These are phyloP conservation scores for Schoenoplectus triqueter DNA, from an alignment of 202 grass and related monocot genomes.

Conservation along the genomic window DNA sequence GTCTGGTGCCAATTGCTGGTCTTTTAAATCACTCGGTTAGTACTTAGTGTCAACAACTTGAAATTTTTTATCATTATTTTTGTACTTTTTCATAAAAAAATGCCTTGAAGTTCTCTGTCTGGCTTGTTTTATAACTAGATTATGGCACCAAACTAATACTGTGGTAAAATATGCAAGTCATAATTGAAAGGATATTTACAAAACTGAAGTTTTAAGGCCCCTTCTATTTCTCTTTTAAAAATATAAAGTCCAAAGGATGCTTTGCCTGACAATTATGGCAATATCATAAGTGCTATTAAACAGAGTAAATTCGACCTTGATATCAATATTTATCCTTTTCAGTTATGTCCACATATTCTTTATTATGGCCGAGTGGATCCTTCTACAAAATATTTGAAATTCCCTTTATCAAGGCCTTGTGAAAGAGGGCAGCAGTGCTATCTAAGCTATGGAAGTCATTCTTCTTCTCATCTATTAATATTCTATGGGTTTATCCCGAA, in stretches of 20 bases:
- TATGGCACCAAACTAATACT: neutral
- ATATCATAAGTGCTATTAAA: neutral
- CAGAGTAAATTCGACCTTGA: constrained; percentile 7
- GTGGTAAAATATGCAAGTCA: constrained; percentile 14
- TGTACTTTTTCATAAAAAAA: neutral
- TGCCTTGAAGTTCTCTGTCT: neutral
- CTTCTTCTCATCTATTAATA: constrained; percentile 76
- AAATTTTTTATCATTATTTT: neutral
- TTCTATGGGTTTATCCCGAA: constrained; percentile 95
- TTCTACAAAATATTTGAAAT: constrained; percentile 77
- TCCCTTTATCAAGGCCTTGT: constrained; percentile 81
- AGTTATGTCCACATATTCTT: constrained; percentile 88
- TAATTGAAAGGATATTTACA: neutral
- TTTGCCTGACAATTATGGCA: neutral
- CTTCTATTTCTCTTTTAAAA: constrained; percentile 22
- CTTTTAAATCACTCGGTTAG: constrained; percentile 85
- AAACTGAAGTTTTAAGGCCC: neutral
- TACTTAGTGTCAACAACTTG: constrained; percentile 12
- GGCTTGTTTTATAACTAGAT: constrained; percentile 11
- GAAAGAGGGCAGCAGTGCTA: constrained; percentile 78
- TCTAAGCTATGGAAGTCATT: constrained; percentile 82
- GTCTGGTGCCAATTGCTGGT: constrained; percentile 83
- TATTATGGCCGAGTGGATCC: constrained; percentile 84
- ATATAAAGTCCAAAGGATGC: neutral
- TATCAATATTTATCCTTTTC: constrained; percentile 37